Evolutionary conservation across 139 green algal genomes (phyloP).

Genomic region (Zygnema cylindricum): DNA sequence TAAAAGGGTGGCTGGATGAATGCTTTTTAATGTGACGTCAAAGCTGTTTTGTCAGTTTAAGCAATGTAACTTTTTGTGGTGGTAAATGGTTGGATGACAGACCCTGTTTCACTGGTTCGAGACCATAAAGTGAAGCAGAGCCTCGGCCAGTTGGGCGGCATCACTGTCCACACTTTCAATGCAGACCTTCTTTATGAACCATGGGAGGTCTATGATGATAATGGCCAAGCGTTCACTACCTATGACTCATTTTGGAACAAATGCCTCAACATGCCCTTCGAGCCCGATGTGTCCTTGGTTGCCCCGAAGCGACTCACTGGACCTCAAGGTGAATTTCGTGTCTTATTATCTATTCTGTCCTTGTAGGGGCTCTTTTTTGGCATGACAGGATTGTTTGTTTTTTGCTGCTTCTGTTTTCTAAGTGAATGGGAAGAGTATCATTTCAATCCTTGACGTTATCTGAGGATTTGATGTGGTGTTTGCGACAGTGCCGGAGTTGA

Average conservation of each 20-base stretch:
- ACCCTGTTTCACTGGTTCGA: constrained; percentile 89
- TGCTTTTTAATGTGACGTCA: no score
- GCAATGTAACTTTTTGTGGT: background rate
- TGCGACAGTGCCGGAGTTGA: constrained; percentile 36
- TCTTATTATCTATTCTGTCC: no score
- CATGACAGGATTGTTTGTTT: no score
- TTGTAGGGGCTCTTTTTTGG: no score
- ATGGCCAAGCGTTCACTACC: constrained; percentile 76
- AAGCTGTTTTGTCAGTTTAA: no score
- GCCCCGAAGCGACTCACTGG: constrained; percentile 37
- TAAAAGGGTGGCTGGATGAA: no score
- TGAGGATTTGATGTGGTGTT: no score
- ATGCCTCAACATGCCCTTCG: constrained; percentile 58
- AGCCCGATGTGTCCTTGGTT: constrained; percentile 46
- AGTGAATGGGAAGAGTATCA: no score
- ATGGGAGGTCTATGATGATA: constrained; percentile 82
- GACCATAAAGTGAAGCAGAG: constrained; percentile 82
- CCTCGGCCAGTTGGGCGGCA: constrained; percentile 60
- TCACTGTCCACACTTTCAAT: constrained; percentile 79
- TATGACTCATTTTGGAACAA: constrained; percentile 84
- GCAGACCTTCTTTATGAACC: constrained; percentile 90
- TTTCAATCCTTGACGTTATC: no score
- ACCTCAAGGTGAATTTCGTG: constrained; percentile 57
- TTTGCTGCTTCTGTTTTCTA: no score
- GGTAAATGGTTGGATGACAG: constrained; percentile 44